phyloP scores from a whole-genome alignment of 2,329 filamentous ascomycete species.

The Fusarium newnesense region DNA sequence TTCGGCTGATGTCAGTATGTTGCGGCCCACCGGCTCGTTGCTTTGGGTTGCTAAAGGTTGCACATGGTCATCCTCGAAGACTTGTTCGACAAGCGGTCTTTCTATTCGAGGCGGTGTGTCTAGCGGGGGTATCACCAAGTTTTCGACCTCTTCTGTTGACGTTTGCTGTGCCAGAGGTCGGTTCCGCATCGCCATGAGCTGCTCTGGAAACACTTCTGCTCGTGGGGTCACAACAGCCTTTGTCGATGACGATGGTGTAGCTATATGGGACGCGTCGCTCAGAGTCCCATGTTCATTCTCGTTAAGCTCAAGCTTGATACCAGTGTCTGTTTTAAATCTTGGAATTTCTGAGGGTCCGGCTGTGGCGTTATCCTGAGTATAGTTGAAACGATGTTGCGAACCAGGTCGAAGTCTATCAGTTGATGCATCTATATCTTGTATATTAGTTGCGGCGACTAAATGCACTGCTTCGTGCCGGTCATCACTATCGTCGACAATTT shows the following conservation, averaged over 20 bases:
- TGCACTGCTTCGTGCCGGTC: background rate
- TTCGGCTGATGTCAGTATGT: constrained; percentile 77
- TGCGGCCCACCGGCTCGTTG: constrained; percentile 50
- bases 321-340: background rate
- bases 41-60: constrained; percentile 1
- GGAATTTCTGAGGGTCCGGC: background rate
- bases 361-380: background rate
- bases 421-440: background rate
- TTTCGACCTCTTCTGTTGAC: constrained; percentile 53
- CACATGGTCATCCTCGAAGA: constrained; percentile 1
- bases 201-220: constrained; percentile 17
- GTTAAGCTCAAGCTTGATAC: constrained; percentile 5
- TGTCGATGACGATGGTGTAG: constrained; percentile 38
- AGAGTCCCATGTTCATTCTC: constrained; percentile 7
- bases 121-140: constrained; percentile 50
- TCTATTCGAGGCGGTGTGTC: constrained; percentile 38
- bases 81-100: background rate
- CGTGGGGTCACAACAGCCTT: constrained; percentile 28
- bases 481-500: background rate
- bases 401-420: constrained; percentile 1
- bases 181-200: constrained; percentile 23
- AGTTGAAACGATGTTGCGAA: background rate
- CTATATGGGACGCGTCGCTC: constrained; percentile 40
- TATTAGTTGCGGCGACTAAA: background rate
- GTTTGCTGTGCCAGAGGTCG: constrained; percentile 30